These are phyloP conservation scores for Corymbia citriodora DNA, from an alignment of 441 rosid species.

Conservation along the genomic window DNA sequence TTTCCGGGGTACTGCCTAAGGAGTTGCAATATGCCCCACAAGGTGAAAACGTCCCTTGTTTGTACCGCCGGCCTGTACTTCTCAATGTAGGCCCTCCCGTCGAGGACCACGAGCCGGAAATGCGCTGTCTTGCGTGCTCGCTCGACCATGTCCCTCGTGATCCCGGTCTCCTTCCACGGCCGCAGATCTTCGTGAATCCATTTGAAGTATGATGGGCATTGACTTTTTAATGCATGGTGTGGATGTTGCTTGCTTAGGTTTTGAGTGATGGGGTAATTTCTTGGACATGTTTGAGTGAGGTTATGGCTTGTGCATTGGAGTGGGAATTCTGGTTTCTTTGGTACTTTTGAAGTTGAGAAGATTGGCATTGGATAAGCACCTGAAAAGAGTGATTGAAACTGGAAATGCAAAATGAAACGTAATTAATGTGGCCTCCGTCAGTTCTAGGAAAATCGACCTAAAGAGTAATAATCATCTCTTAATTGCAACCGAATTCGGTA, in stretches of 20 bases:
- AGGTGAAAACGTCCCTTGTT: background rate
- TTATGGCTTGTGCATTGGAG: background rate
- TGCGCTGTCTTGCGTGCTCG: background rate
- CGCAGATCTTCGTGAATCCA: background rate
- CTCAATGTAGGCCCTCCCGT: background rate
- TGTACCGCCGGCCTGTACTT: background rate
- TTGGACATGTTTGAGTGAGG: background rate
- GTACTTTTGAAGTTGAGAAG: background rate
- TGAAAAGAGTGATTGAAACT: background rate
- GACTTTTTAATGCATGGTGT: background rate
- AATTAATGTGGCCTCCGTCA: background rate
- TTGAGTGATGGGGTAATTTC: background rate
- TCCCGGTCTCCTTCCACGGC: background rate
- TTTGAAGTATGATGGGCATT: background rate
- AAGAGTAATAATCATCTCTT: background rate
- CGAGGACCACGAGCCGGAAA: background rate
- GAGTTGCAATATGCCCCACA: background rate
- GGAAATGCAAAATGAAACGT: background rate
- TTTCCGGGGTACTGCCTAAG: background rate
- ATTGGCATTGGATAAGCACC: background rate
- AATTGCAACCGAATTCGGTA: background rate
- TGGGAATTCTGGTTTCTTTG: background rate
- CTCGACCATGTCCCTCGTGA: background rate
- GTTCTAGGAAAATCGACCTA: background rate
- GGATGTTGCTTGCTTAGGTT: background rate